Evolutionary conservation across 2,329 filamentous ascomycete species (phyloP), one percentile per base, ranked within the genome.

Genomic region (Pseudophaeomoniella oleicola): DNA sequence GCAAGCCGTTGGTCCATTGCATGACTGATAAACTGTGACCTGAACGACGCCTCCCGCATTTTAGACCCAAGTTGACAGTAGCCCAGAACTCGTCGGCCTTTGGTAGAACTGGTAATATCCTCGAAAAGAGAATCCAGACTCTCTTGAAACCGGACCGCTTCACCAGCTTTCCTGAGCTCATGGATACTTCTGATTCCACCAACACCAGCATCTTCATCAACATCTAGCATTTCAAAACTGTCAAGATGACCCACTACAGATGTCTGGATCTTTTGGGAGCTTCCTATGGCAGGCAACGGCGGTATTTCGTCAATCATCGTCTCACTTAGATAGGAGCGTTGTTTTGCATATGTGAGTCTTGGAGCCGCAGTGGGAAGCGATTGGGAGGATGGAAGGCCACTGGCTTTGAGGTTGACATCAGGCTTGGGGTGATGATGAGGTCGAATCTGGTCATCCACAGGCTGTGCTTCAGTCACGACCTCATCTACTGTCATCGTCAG

Each of bases 1-100:
- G 85, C 71, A 12, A 94, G 63, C 18, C 71, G 71, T 37, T 75
- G 69, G 42, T 84, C 81, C 38, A 81, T 73, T 4, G 75, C 74
- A 45, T 84, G 78, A 42, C 86, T 78, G 14, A 81, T 68, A 47
- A 94, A 86, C 18, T 57, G 55, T n/a, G 49, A 50, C 19, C 50
- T 47, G 37, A 60, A 58, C n/a, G 50, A 48, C 15, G 50, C 35
- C 27, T 64, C 65, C 3, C 58, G 45, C 39, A 76, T 55, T 44
- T 70, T 73, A 16, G 52, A 54, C 36, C 66, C 64, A n/a, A 78
- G 53, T 37, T 75, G 70, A 29, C 72, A 53, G 41, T 76, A 58
- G 2, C 67, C 66, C 46, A 32, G 32, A 17, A 50, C 34, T 16
- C 59, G 70, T 31, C 71, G 63, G 40, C 64, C 60, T 19, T 62